Conservation (phyloP, 202 grass and related monocot species). For the Zizania palustris region DNA sequence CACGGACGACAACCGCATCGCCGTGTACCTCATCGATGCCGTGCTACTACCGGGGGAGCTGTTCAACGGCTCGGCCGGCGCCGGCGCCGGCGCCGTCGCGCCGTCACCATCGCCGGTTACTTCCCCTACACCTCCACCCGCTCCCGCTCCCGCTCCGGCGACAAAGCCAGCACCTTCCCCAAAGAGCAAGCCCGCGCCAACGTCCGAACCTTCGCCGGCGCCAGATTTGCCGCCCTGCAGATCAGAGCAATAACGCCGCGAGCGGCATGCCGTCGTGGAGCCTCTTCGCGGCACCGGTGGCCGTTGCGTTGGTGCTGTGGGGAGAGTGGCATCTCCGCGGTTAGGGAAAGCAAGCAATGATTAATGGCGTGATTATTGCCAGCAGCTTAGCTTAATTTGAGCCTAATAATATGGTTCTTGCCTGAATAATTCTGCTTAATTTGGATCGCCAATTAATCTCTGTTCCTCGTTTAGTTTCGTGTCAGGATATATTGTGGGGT, state of each 20-base stretch:
- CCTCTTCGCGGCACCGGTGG: too few species aligned
- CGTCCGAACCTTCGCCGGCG: background rate
- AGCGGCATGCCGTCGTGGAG: background rate
- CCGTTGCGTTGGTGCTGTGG: too few species aligned
- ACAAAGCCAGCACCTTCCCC: constrained; percentile 14
- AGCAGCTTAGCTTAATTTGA: background rate
- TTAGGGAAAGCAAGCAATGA: background rate
- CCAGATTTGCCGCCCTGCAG: constrained; percentile 11
- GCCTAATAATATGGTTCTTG: constrained; percentile 35
- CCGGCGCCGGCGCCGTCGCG: constrained; percentile 3
- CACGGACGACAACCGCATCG: constrained; percentile 50
- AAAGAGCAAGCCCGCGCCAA: constrained; percentile 25
- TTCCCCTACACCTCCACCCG: constrained; percentile 11
- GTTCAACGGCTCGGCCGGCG: constrained; percentile 33
- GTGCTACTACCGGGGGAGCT: constrained; percentile 56
- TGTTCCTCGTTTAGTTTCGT: background rate
- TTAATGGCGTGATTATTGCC: constrained; percentile 8
- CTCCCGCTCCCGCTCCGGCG: constrained; percentile 26
- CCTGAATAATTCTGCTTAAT: background rate
- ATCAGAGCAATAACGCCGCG: constrained; percentile 29
- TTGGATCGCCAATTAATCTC: background rate
- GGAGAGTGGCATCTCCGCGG: too few species aligned
- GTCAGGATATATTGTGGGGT: too few species aligned
- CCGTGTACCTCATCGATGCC: constrained; percentile 62
- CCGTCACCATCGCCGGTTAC: constrained; percentile 17